Evolutionary conservation across 225 moss, liverwort and hornwort genomes (phyloP).

Genomic region (Lunularia cruciata): DNA sequence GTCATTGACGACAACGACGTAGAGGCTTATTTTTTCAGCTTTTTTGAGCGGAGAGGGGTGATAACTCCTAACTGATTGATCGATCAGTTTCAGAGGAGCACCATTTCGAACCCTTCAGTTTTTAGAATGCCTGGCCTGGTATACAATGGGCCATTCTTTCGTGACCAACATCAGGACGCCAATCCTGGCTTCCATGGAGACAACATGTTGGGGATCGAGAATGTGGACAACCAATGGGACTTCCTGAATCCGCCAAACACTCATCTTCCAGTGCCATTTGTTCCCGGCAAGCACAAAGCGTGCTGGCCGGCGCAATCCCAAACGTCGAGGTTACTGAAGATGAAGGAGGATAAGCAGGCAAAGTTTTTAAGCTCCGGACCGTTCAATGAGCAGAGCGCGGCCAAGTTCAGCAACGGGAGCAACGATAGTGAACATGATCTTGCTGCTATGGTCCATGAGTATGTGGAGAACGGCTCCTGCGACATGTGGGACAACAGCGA

Average conservation of each 20-base stretch:
- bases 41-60: background rate
- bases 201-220: slow-evolving; percentile 18
- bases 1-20: slow-evolving; percentile 1
- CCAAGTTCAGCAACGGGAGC: slow-evolving; percentile 36
- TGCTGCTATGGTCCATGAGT: slow-evolving; percentile 67
- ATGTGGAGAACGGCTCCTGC: slow-evolving; percentile 57
- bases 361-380: slow-evolving; percentile 32
- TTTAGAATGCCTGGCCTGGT: slow-evolving; percentile 45
- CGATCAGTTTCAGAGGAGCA: slow-evolving; percentile 26
- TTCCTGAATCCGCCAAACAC: slow-evolving; percentile 28
- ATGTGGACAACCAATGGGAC: slow-evolving; percentile 34
- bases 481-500: slow-evolving; percentile 49
- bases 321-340: slow-evolving; percentile 30
- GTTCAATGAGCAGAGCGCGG: slow-evolving; percentile 20
- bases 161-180: slow-evolving; percentile 31
- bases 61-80: slow-evolving; percentile 6
- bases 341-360: slow-evolving; percentile 36
- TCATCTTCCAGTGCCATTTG: slow-evolving; percentile 27
- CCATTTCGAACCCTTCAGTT: slow-evolving; percentile 40
- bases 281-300: slow-evolving; percentile 30
- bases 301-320: slow-evolving; percentile 30
- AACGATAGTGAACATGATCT: slow-evolving; percentile 63
- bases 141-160: slow-evolving; percentile 38
- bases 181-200: slow-evolving; percentile 35
- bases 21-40: background rate